phyloP scores from a whole-genome alignment of 179 eudicot genomes.

The Camellia oleifera region DNA sequence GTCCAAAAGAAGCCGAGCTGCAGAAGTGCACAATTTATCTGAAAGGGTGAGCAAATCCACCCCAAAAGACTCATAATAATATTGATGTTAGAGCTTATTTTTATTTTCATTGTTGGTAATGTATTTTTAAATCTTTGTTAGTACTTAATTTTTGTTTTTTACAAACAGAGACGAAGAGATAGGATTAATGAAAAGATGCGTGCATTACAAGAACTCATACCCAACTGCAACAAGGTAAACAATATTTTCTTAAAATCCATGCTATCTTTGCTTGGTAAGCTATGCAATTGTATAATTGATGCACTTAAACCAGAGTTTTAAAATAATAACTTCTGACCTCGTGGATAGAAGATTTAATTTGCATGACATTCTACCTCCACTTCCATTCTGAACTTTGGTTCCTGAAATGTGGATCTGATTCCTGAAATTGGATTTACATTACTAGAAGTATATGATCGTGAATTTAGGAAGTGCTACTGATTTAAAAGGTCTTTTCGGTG shows the following conservation, averaged over 20 bases:
- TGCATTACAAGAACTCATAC: slow-evolving; percentile 93
- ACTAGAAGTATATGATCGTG: neutral
- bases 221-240: slow-evolving; percentile 92
- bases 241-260: neutral
- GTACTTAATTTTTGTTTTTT: slow-evolving; percentile 15
- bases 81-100: neutral
- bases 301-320: neutral
- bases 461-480: neutral
- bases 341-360: neutral
- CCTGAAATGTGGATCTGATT: neutral
- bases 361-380: neutral
- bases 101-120: neutral
- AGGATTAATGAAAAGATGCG: slow-evolving; percentile 99
- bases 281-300: neutral
- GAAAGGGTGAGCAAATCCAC: slow-evolving; percentile 72
- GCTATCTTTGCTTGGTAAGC: neutral
- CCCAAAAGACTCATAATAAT: neutral
- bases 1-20: slow-evolving; percentile 93
- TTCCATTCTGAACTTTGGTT: neutral
- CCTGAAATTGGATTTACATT: neutral
- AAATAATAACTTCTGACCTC: neutral
- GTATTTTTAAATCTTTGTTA: slow-evolving; percentile 8
- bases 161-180: slow-evolving; percentile 87
- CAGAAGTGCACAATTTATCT: slow-evolving; percentile 96
- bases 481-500: slow-evolving; percentile 11